Base-by-base conservation (phyloP, 108 stramenopile genomes). In the Nannochloropsis salina region DNA sequence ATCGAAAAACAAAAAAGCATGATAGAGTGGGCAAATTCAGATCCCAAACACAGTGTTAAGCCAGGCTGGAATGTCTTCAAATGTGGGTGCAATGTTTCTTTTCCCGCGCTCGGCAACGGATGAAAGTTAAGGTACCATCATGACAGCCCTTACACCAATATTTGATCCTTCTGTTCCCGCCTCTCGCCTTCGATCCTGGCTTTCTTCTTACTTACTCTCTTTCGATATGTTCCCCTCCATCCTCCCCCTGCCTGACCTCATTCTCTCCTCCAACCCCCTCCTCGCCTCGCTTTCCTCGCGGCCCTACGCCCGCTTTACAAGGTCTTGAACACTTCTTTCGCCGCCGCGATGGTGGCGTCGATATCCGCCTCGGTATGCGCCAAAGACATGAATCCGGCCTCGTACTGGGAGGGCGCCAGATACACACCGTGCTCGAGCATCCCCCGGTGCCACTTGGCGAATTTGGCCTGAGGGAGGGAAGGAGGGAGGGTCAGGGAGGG, bases 361-460 rank as follows among this genome's bases (percentile, higher is more conserved):
- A 98, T 94, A 87, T 98, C 98, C 84, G 93, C 97, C 82, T 98
- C 97, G 9, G 98, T 96, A 91, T 98, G 98, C 47, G 95, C 93
- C 90, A 96, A 90, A 22, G 95, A 95, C 95, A 96, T 97, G 94
- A 98, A 98, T 43, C 97, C 97, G 61, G 98, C 97, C 90, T 98
- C 98, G 91, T 97, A 98, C 94, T 95, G 92, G 44, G 96, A 96
- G 79, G 98, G 98, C 40, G 98, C 97, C 82, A 98, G 91, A 93
- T 98, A 98, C 20, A 98, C 94, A 51, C 98, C 98, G 83, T 95
- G 92, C 90, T 97, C 97, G 88, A 98, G 93, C 98, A 98, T 98
- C 91, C 91, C 94, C 81, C 95, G 94, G 92, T 98, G 98, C 98
- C 98, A 98, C 89, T 95, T 95, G 86, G 93, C 96, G 88, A 98